Evolutionary conservation across 1,284 basidiomycete genomes (phyloP).

Genomic region (Cryptococcus sp.): DNA sequence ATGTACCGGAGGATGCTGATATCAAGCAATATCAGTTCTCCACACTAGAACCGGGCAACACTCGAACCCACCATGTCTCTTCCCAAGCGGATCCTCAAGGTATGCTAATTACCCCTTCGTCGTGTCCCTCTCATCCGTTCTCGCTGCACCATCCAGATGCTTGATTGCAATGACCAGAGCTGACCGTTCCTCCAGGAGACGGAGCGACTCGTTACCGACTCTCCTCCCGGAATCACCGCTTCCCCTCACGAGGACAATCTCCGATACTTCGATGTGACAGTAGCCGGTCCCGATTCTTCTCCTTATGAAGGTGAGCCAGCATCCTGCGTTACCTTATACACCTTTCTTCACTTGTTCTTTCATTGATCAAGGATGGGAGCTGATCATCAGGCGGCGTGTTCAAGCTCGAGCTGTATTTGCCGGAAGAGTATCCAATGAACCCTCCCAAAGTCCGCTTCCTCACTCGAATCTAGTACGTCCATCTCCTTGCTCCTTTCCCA

Average conservation of each 20-base stretch:
- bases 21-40: too few relatives aligned
- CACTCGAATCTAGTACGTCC: slow-evolving; percentile 81
- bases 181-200: slow-evolving; percentile 71
- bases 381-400: slow-evolving; percentile 71
- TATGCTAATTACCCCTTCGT: slow-evolving; percentile 13
- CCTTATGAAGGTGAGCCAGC: slow-evolving; percentile 78
- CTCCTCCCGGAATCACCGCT: slow-evolving; percentile 91
- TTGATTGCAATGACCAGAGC: background rate
- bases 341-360: background rate
- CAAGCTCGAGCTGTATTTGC: slow-evolving; percentile 91
- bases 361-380: background rate
- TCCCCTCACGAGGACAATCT: slow-evolving; percentile 95
- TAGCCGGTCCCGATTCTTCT: slow-evolving; percentile 86
- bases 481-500: background rate
- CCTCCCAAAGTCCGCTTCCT: slow-evolving; percentile 98
- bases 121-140: background rate
- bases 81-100: slow-evolving; percentile 49
- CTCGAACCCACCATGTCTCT: slow-evolving; percentile 28
- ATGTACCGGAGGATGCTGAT: too few relatives aligned
- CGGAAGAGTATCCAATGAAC: slow-evolving; percentile 98
- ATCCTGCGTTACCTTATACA: too few relatives aligned
- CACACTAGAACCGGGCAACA: too few relatives aligned
- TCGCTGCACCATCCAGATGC: background rate
- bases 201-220: slow-evolving; percentile 89
- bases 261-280: slow-evolving; percentile 96